A percentile compares a stretch with the other conserved stretches of the same genome.
phyloP scores from a whole-genome alignment of 345 rosid genomes.

The Citrus mangshanensis region DNA sequence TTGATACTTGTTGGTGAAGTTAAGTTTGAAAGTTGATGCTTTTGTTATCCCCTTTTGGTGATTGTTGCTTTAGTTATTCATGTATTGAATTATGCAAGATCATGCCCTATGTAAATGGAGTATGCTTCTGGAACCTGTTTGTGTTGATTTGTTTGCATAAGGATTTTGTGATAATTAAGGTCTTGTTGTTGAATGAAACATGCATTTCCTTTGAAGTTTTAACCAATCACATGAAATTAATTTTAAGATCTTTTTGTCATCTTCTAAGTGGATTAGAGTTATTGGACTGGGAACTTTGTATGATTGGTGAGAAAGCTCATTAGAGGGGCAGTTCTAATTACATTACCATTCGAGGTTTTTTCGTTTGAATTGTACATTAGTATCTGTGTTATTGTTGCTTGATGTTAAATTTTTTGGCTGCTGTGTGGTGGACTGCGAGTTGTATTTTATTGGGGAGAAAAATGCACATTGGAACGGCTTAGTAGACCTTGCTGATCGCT shows the following conservation, averaged over 20 bases:
- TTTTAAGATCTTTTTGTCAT: neutral
- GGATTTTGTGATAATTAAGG: neutral
- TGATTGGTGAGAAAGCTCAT: neutral
- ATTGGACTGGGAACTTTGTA: neutral
- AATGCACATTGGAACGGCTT: neutral
- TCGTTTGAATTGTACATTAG: neutral
- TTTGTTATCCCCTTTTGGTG: neutral
- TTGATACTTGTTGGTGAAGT: neutral
- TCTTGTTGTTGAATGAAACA: neutral
- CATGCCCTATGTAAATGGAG: neutral
- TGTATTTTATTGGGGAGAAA: neutral
- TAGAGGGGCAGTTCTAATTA: neutral
- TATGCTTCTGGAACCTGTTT: neutral
- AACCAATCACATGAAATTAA: neutral
- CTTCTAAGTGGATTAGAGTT: neutral
- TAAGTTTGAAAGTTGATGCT: neutral
- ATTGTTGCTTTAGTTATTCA: neutral
- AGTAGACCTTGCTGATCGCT: neutral
- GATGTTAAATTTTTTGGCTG: neutral
- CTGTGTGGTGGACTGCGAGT: neutral
- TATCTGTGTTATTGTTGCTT: neutral
- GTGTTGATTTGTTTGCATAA: neutral
- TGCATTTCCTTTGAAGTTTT: neutral
- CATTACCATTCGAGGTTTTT: neutral
- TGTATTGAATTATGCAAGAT: neutral